Base-by-base conservation (phyloP, 179 eudicot genomes). In the Beta lomatogona region DNA sequence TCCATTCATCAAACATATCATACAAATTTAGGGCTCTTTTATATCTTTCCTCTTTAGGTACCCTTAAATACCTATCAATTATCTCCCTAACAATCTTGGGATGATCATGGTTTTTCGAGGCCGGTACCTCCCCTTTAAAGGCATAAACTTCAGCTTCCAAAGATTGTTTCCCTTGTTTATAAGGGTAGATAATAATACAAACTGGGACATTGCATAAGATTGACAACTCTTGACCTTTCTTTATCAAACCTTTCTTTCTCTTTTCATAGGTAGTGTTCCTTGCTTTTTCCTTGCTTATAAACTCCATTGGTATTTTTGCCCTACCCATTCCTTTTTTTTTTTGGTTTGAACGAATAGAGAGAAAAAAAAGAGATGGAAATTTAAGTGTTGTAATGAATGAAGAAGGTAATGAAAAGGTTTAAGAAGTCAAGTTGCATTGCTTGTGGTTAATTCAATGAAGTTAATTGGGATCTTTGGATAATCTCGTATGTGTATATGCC, bases 191-290 rank as follows among this genome's bases (percentile, higher is more conserved):
- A 48, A 91, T 82, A 61, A 91, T 76, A 83, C 93, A 89, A 45
- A 87, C 80, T n/a, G 84, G 83, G 0, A 89, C 93, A 71, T 86
- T 82, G n/a, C 94, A 91, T 5, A 91, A 87, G 1, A 87, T 85
- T 18, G 92, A 84, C 12, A 91, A 66, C 45, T 91, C 93, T 13
- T 84, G 75, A n/a, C 87, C 81, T 83, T 91, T 91, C 83, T 89
- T 89, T 73, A 76, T 67, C 52, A 91, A 71, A 0, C 90, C 89
- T 69, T 86, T 88, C 60, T 86, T 89, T 50, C 94, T 80, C 76
- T 89, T 90, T 59, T 80, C 75, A 50, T 77, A 86, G 3, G 91
- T 87, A 36, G 71, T 41, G 10, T 66, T 73, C 19, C 93, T 86
- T 78, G 85, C 69, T 54, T 88, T 91, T 70, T 85, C 87, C 55